Evolutionary conservation across 495 filamentous ascomycete species (phyloP), one percentile per base, ranked within the genome.

Genomic region (Lepraria neglecta): DNA sequence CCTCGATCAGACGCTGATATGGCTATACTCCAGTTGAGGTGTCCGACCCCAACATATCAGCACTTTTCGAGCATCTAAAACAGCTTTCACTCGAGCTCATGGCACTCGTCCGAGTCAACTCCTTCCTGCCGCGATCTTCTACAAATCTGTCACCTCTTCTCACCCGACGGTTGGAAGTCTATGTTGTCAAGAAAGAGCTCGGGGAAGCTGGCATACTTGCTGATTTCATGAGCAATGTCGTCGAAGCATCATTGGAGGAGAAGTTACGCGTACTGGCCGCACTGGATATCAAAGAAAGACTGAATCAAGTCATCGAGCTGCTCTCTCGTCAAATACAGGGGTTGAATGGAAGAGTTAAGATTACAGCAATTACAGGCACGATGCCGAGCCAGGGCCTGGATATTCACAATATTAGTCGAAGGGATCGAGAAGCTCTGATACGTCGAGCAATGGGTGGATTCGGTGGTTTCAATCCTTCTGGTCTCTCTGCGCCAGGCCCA

Each of bases 221-320:
- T 9, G 95, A 99, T 70, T 96, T 97, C 65, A 95, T 97, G 90
- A 84, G 89, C 9, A 92, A 94, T 72, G 82, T 97, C 30, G 82
- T 95, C 3, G 88, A 95, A 56, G 84, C 84, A 44, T 85, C 87
- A 17, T 83, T 92, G 61, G 89, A 96, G 69, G 94, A 98, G 66
- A 95, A 91, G 76, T 78, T 98, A 35, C 82, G 88, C 57, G 82
- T 97, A 19, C 77, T 98, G 15, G 79, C 89, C 31, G 82, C 90
- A 3, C 71, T 92, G 17, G 82, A 91, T 67, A 77, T 94, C 10
- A 86, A 85, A 66, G 80, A 86, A n/a, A 80, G 94, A 15, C 76
- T 97, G 61, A 80, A 87, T 64, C 85, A 82, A 63, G 87, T 90
- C 3, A 84, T 95, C 51, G 89, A 91, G 60, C 79, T 97, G 38